A percentile compares a stretch with the other conserved stretches of the same genome.
phyloP scores from a whole-genome alignment of 2,329 filamentous ascomycete species.

The Claviceps quebecensis region DNA sequence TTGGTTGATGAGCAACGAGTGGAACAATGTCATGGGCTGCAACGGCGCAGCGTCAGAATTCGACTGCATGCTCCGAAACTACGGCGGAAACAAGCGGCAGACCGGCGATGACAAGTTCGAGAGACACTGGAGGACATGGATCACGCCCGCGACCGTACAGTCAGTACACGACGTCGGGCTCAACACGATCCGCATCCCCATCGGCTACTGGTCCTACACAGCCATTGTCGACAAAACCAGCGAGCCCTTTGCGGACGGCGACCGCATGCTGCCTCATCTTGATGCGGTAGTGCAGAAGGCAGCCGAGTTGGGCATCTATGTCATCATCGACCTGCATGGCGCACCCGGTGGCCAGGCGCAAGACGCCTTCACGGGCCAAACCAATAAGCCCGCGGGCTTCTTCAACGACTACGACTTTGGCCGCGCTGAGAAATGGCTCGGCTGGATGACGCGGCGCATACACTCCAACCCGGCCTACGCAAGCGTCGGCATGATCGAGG shows the following conservation, averaged over 20 bases:
- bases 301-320: slow-evolving; percentile 18
- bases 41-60: slow-evolving; percentile 29
- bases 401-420: slow-evolving; percentile 42
- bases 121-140: slow-evolving; percentile 28
- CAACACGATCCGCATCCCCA: slow-evolving; percentile 38
- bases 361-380: slow-evolving; percentile 30
- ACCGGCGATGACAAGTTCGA: slow-evolving; percentile 32
- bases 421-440: slow-evolving; percentile 37
- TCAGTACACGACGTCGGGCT: slow-evolving; percentile 36
- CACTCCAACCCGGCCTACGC: slow-evolving; percentile 34
- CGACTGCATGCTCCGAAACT: slow-evolving; percentile 30
- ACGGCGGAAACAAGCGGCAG: slow-evolving; percentile 11
- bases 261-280: slow-evolving; percentile 17
- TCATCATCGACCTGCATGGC: slow-evolving; percentile 25
- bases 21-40: slow-evolving; percentile 32
- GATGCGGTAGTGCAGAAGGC: slow-evolving; percentile 19
- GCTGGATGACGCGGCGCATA: slow-evolving; percentile 39
- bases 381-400: slow-evolving; percentile 29
- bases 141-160: slow-evolving; percentile 24
- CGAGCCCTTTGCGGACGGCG: slow-evolving; percentile 31
- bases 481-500: slow-evolving; percentile 44
- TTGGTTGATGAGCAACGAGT: slow-evolving; percentile 33
- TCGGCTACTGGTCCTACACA: slow-evolving; percentile 40
- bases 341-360: slow-evolving; percentile 31
- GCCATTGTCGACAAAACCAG: slow-evolving; percentile 28